phyloP scores from a whole-genome alignment of 176 grass and related monocot genomes.

The Triticum timopheevii region DNA sequence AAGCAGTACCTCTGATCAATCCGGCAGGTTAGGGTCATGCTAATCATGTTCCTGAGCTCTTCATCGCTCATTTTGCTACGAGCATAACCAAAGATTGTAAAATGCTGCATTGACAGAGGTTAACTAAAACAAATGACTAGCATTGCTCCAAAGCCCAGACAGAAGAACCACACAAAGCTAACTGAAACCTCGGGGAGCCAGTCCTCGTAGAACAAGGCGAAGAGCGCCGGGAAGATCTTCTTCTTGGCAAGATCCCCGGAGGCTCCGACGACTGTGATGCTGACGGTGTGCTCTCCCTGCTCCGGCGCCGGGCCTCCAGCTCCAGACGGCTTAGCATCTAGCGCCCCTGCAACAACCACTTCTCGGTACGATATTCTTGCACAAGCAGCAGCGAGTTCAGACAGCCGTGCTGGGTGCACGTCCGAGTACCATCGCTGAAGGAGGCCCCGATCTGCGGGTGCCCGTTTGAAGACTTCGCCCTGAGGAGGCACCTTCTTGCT shows the following conservation, averaged over 20 bases:
- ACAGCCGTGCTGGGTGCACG: neutral
- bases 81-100: constrained; percentile 92
- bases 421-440: constrained; percentile 45
- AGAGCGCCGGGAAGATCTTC: constrained; percentile 94
- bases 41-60: constrained; percentile 81
- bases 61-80: constrained; percentile 83
- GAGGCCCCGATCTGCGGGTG: constrained; percentile 58
- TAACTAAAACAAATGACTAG: constrained; percentile 17
- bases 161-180: neutral
- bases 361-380: neutral
- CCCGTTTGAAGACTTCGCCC: constrained; percentile 58
- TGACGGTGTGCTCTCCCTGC: constrained; percentile 57
- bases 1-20: constrained; percentile 67
- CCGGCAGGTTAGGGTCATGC: constrained; percentile 80
- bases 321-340: constrained; percentile 21
- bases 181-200: constrained; percentile 72
- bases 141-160: neutral
- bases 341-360: constrained; percentile 40
- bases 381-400: neutral
- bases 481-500: constrained; percentile 28
- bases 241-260: constrained; percentile 97
- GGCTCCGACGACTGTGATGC: constrained; percentile 90
- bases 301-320: constrained; percentile 35
- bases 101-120: constrained; percentile 73
- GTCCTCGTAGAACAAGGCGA: constrained; percentile 86